A percentile compares a stretch with the other conserved stretches of the same genome.
Conservation (phyloP, 768 basidiomycete species). For the Punctularia strigosozonata region DNA sequence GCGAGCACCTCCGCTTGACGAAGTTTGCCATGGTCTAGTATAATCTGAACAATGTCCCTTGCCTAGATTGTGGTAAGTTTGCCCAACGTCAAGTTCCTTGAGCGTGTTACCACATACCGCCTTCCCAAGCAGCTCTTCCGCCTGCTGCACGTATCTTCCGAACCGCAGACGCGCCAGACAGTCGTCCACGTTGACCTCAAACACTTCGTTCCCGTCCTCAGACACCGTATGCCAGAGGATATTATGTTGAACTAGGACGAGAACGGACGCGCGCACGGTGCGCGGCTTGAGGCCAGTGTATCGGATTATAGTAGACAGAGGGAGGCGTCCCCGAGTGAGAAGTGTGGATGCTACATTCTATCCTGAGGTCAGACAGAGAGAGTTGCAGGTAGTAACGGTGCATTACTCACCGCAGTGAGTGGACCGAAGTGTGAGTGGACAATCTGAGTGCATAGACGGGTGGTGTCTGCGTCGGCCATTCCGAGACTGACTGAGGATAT, state of each 20-base stretch:
- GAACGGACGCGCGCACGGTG: slow-evolving; percentile 53
- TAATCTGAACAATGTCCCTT: slow-evolving; percentile 58
- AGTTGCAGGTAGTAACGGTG: not conserved
- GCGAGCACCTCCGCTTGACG: slow-evolving; percentile 59
- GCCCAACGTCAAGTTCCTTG: not conserved
- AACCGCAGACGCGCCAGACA: slow-evolving; percentile 76
- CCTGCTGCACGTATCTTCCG: slow-evolving; percentile 68
- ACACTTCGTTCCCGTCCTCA: slow-evolving; percentile 61
- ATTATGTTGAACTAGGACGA: slow-evolving; percentile 86
- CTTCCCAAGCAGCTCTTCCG: slow-evolving; percentile 59
- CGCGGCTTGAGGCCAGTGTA: slow-evolving; percentile 58
- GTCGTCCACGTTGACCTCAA: slow-evolving; percentile 77
- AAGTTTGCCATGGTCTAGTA: slow-evolving; percentile 83
- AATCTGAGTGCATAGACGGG: slow-evolving; percentile 49
- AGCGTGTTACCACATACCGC: slow-evolving; percentile 34
- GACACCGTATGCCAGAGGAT: slow-evolving; percentile 74
- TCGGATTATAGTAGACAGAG: slow-evolving; percentile 54
- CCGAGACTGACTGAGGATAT: too few species aligned
- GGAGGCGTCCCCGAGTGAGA: slow-evolving; percentile 75
- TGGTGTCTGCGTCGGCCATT: slow-evolving; percentile 59
- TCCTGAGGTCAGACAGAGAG: not conserved
- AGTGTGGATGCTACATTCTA: slow-evolving; percentile 67
- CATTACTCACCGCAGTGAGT: slow-evolving; percentile 44
- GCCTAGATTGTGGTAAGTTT: slow-evolving; percentile 35
- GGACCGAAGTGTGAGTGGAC: slow-evolving; percentile 56